These are phyloP conservation scores for Musa troglodytarum DNA, from an alignment of 176 grass and related monocot species.

Conservation along the genomic window DNA sequence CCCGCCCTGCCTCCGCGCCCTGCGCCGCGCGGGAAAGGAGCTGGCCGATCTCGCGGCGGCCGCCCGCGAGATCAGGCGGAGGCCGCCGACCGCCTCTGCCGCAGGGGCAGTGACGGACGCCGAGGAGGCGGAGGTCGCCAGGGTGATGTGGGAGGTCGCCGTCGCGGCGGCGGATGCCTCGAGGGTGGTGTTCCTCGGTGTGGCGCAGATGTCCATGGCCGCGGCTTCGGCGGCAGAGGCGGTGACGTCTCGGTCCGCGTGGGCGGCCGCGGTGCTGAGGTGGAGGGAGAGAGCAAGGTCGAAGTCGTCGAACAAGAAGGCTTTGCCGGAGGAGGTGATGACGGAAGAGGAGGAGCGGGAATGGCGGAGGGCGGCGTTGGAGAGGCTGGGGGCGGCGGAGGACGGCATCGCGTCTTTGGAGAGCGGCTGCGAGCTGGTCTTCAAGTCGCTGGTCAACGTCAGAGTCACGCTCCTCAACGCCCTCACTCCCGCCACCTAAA, in stretches of 20 bases:
- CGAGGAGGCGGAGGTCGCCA: slow-evolving; percentile 28
- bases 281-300: background rate
- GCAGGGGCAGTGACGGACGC: background rate
- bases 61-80: slow-evolving; percentile 12
- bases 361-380: slow-evolving; percentile 29
- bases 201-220: slow-evolving; percentile 27
- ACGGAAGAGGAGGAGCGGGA: slow-evolving; percentile 5
- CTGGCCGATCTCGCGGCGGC: slow-evolving; percentile 27
- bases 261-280: slow-evolving; percentile 12
- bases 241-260: background rate
- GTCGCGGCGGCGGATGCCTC: slow-evolving; percentile 32
- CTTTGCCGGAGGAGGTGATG: background rate
- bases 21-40: slow-evolving; percentile 32
- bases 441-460: slow-evolving; percentile 46
- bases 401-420: slow-evolving; percentile 47
- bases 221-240: background rate
- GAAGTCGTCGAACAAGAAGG: background rate
- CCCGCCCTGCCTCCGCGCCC: slow-evolving; percentile 21
- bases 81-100: background rate
- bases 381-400: slow-evolving; percentile 58
- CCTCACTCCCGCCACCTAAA: slow-evolving; percentile 24
- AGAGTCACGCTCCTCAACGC: slow-evolving; percentile 73
- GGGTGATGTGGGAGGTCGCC: slow-evolving; percentile 41
- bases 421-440: slow-evolving; percentile 52
- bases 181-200: slow-evolving; percentile 27